Conservation (phyloP, 768 basidiomycete species). For the Fomitopsis serialis region DNA sequence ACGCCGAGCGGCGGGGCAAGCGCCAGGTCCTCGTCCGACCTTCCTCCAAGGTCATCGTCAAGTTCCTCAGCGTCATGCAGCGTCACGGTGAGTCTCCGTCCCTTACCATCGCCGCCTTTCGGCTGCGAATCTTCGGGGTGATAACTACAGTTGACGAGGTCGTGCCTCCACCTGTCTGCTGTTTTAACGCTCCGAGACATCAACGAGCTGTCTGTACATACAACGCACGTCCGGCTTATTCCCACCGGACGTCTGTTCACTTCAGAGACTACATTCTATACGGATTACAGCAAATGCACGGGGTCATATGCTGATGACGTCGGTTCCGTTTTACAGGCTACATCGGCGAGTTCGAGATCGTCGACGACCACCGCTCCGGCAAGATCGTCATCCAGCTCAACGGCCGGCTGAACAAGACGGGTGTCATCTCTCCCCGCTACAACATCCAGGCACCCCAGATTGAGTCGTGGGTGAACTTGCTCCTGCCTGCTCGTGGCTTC, state of each 20-base stretch:
- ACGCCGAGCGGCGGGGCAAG: slow-evolving; percentile 99
- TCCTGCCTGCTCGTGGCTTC: slow-evolving; percentile 94
- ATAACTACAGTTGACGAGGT: slow-evolving; percentile 83
- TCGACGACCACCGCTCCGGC: slow-evolving; percentile 97
- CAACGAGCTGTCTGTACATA: slow-evolving; percentile 43
- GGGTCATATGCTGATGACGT: slow-evolving; percentile 3
- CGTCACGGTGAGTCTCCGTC: slow-evolving; percentile 77
- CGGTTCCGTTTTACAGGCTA: slow-evolving; percentile 59
- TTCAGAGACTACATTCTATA: slow-evolving; percentile 41
- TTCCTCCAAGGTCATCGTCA: slow-evolving; percentile 96
- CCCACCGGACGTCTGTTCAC: slow-evolving; percentile 47
- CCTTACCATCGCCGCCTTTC: slow-evolving; percentile 1
- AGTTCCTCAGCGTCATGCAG: slow-evolving; percentile 98
- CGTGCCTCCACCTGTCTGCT: slow-evolving; percentile 53
- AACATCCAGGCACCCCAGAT: slow-evolving; percentile 92
- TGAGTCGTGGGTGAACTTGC: slow-evolving; percentile 93
- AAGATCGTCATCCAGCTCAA: slow-evolving; percentile 99
- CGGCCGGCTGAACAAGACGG: slow-evolving; percentile 98
- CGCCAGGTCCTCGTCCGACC: slow-evolving; percentile 98
- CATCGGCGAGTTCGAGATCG: slow-evolving; percentile 97
- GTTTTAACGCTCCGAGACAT: slow-evolving; percentile 86
- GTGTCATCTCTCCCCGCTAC: slow-evolving; percentile 99
- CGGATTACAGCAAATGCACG: too few species aligned
- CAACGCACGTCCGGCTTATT: slow-evolving; percentile 39
- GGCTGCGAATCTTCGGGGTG: slow-evolving; percentile 49